Base-by-base conservation (phyloP, 2,329 filamentous ascomycete genomes). In the Ceratocystis colombiana region DNA sequence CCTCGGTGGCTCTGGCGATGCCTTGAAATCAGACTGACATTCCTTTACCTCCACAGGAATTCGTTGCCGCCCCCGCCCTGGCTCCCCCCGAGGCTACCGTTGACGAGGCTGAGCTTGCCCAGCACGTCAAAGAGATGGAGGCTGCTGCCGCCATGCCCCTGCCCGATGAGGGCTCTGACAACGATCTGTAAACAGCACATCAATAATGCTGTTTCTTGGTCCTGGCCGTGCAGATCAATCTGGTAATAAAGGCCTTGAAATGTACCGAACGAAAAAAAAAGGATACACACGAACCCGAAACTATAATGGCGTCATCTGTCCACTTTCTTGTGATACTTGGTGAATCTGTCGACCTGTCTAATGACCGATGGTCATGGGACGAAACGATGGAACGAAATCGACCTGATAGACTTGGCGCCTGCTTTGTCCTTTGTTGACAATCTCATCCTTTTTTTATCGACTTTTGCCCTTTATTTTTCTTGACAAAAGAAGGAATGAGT, bases 41-140 rank as follows among this genome's bases (percentile, higher is more conserved):
- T 59, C 7, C 6, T 8, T 30, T 8, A 59, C 48, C 22, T 25
- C 33, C 17, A 66, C 71, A 96, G 90, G 93, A 97, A 78, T 97
- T 99, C 75, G 93, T 97, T 73, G 94, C 94, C 73, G 92, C 90
- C 70, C 89, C 90, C 70, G 94, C 94, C 73, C 88, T 99, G 73
- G 94, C 93, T 71, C 94, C 94, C 72, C 92, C 94, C 69, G 93
- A 94, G 77, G 90, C 93, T 73, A 80, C 87, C 76, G 90, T 99
- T 78, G 90, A 97, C 79, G 84, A 88, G 79, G 83, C 81, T 66
- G 87, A 95, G 71, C 84, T 96, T 74, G 82, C 84, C 72, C 77
- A 90, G 80, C 96, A 96, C 83, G 81, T 88, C 78, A 81, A 88
- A 78, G 94, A 99, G 83, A 96, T 99, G 90, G 78, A 84, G 69